Evolutionary conservation across 306 rosid genomes (phyloP).

Genomic region (Gynostemma pentaphyllum): DNA sequence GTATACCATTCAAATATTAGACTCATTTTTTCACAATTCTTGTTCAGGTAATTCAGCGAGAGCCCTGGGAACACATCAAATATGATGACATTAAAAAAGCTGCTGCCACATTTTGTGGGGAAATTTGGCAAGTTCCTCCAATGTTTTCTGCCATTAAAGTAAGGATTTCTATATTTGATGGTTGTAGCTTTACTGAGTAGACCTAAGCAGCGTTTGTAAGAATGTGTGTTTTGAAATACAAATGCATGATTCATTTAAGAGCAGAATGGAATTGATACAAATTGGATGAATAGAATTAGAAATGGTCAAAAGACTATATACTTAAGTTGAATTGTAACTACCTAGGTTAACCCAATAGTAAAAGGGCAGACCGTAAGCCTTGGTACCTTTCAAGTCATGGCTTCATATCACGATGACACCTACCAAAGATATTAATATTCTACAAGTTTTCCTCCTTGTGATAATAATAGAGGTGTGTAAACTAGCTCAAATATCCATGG

Average conservation of each 20-base stretch:
- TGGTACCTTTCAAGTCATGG: no score
- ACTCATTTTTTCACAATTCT: slow-evolving; percentile 2
- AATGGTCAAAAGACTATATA: neutral
- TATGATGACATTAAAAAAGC: slow-evolving; percentile 69
- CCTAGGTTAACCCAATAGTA: no score
- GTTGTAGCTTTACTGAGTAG: neutral
- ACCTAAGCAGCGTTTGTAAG: neutral
- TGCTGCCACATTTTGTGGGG: slow-evolving; percentile 69
- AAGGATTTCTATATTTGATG: slow-evolving; percentile 19
- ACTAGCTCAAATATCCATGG: no score
- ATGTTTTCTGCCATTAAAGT: slow-evolving; percentile 99
- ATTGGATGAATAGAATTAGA: neutral
- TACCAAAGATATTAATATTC: no score
- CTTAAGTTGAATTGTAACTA: neutral
- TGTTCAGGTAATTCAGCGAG: slow-evolving; percentile 91
- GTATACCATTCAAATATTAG: neutral
- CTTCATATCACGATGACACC: no score
- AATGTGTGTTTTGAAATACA: neutral
- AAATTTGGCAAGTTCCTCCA: slow-evolving; percentile 99
- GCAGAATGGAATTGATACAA: neutral
- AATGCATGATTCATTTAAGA: neutral
- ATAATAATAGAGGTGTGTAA: no score
- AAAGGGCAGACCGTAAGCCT: no score
- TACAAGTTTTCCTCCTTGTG: no score
- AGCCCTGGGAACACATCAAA: slow-evolving; percentile 97